A percentile compares a stretch with the other conserved stretches of the same genome.
Evolutionary conservation across 805 yeast species (phyloP).

Genomic region (Candida sphagnicola): DNA sequence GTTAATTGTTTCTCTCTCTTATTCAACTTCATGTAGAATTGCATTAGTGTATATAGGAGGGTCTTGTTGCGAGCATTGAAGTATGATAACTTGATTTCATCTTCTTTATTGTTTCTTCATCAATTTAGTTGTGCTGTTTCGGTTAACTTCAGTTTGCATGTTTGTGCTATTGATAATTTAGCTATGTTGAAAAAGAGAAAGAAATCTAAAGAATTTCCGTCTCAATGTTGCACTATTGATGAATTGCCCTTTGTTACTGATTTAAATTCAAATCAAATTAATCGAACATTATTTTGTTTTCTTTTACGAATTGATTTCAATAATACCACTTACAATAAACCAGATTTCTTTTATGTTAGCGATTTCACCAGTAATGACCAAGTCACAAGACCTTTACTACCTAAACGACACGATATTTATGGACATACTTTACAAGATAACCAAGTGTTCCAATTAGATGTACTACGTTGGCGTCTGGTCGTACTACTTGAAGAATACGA

Average conservation of each 20-base stretch:
- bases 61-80: too few relatives aligned
- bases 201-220: not conserved
- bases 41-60: too few relatives aligned
- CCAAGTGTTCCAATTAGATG: conserved; percentile 5
- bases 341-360: conserved; percentile 3
- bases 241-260: conserved; percentile 1
- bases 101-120: too few relatives aligned
- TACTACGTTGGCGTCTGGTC: conserved; percentile 2
- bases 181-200: conserved; percentile 2
- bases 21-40: too few relatives aligned
- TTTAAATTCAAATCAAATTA: not conserved
- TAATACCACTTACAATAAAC: conserved; percentile 3
- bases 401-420: conserved; percentile 1
- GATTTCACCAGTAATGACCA: conserved; percentile 4
- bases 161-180: too few relatives aligned
- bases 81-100: too few relatives aligned
- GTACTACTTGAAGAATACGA: conserved; percentile 4
- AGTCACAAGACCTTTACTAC: not conserved
- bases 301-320: conserved; percentile 3
- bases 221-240: conserved; percentile 3
- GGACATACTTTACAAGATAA: conserved; percentile 3
- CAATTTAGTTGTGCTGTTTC: too few relatives aligned
- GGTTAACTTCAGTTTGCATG: too few relatives aligned
- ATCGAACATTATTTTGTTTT: conserved; percentile 3
- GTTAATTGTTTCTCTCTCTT: too few relatives aligned